Percentiles rank a stretch among this genome's conserved stretches.
Conservation (phyloP, 169 alveolate species). For the Cardiosporidium cionae region DNA sequence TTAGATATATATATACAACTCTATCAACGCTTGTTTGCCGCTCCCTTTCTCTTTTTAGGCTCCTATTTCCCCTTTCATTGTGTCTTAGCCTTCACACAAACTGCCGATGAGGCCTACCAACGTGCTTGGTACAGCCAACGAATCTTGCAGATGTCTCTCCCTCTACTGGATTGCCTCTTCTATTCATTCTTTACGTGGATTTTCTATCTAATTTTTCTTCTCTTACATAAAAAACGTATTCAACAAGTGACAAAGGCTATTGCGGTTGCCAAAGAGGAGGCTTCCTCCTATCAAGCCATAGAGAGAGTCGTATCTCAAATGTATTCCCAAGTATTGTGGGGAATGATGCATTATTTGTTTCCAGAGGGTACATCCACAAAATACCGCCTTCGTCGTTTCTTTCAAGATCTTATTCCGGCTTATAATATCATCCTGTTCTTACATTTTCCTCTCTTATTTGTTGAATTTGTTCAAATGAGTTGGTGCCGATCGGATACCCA, state of each 20-base stretch:
- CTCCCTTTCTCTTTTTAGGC: slow-evolving; percentile 1
- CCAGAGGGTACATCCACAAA: not conserved
- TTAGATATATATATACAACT: slow-evolving; percentile 12
- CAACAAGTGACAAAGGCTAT: slow-evolving; percentile 17
- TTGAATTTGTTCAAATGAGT: slow-evolving; percentile 25
- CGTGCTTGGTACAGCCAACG: slow-evolving; percentile 25
- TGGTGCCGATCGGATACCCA: slow-evolving; percentile 8
- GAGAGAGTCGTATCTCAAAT: no score
- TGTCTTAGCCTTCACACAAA: not conserved
- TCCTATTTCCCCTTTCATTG: slow-evolving; percentile 5
- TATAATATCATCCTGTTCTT: slow-evolving; percentile 30
- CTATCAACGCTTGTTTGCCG: slow-evolving; percentile 8
- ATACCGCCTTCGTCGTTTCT: slow-evolving; percentile 4
- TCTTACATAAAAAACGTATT: slow-evolving; percentile 5
- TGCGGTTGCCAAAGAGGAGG: slow-evolving; percentile 21
- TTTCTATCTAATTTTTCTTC: slow-evolving; percentile 1
- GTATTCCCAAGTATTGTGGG: slow-evolving; percentile 20
- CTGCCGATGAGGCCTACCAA: slow-evolving; percentile 7
- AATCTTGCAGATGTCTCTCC: slow-evolving; percentile 28
- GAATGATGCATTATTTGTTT: slow-evolving; percentile 22
- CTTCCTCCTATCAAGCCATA: no score
- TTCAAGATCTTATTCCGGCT: slow-evolving; percentile 30
- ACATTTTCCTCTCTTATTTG: slow-evolving; percentile 24
- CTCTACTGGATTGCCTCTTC: slow-evolving; percentile 13
- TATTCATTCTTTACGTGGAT: slow-evolving; percentile 13